Percentiles rank a stretch among this genome's conserved stretches.
Conservation (phyloP, 176 grass and related monocot genomes). For the Avena sativa region DNA sequence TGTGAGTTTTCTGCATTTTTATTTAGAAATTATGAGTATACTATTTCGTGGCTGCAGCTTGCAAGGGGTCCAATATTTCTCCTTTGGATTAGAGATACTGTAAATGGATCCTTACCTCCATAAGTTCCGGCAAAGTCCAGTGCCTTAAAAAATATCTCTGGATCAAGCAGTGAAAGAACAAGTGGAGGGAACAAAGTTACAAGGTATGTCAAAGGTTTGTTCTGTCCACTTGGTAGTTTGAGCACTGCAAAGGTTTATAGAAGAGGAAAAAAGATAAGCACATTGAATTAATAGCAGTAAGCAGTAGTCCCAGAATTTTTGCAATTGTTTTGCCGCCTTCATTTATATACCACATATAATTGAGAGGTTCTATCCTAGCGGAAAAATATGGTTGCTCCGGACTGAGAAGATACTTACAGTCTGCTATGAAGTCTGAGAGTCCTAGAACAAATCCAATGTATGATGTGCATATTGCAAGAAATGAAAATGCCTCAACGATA, state of each 20-base stretch:
- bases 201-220: slow-evolving; percentile 70
- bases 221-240: slow-evolving; percentile 88
- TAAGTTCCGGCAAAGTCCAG: slow-evolving; percentile 99
- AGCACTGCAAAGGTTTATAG: slow-evolving; percentile 66
- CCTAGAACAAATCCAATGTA: slow-evolving; percentile 97
- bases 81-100: not conserved
- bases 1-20: not conserved
- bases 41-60: slow-evolving; percentile 21
- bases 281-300: slow-evolving; percentile 7
- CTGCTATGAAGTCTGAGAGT: slow-evolving; percentile 85
- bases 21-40: not conserved
- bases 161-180: slow-evolving; percentile 80
- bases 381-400: slow-evolving; percentile 27
- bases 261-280: slow-evolving; percentile 5
- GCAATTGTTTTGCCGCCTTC: not conserved
- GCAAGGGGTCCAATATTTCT: not conserved
- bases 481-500: slow-evolving; percentile 88
- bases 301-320: not conserved
- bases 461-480: slow-evolving; percentile 94
- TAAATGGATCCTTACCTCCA: slow-evolving; percentile 69
- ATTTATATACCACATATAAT: not conserved
- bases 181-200: slow-evolving; percentile 83
- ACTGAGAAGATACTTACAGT: slow-evolving; percentile 68
- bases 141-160: slow-evolving; percentile 97
- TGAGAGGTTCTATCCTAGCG: slow-evolving; percentile 11